Evolutionary conservation across 108 stramenopile genomes (phyloP).

Genomic region (Nitzschia inconspicua): DNA sequence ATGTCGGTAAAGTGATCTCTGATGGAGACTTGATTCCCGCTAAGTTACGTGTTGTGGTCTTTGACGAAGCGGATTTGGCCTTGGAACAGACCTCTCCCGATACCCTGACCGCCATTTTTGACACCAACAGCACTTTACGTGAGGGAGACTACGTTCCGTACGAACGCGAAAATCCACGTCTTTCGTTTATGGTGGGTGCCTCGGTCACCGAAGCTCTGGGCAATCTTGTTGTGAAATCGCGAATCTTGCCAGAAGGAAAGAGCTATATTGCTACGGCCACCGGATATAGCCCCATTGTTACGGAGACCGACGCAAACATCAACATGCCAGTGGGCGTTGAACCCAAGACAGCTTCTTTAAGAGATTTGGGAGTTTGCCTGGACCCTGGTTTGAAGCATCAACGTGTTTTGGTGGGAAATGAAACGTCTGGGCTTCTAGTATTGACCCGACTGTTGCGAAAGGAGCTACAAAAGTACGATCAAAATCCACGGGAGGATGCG

Average conservation of each 20-base stretch:
- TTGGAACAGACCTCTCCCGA: slow-evolving; percentile 59
- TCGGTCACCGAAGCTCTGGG: slow-evolving; percentile 79
- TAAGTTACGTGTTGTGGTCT: slow-evolving; percentile 66
- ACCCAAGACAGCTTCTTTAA: slow-evolving; percentile 47
- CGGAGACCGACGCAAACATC: background rate
- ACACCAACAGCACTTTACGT: slow-evolving; percentile 35
- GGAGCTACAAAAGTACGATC: slow-evolving; percentile 63
- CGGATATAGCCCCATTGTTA: slow-evolving; percentile 6
- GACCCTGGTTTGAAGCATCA: slow-evolving; percentile 75
- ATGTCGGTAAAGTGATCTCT: slow-evolving; percentile 61
- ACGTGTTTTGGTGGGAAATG: slow-evolving; percentile 50
- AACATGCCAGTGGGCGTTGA: slow-evolving; percentile 33
- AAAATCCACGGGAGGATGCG: slow-evolving; percentile 6
- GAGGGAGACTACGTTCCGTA: slow-evolving; percentile 34
- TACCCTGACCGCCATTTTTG: slow-evolving; percentile 60
- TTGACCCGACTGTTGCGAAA: slow-evolving; percentile 68
- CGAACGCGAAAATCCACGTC: slow-evolving; percentile 38
- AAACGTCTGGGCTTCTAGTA: slow-evolving; percentile 41
- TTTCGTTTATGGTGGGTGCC: slow-evolving; percentile 78
- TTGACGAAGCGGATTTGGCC: slow-evolving; percentile 84
- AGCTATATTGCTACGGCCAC: slow-evolving; percentile 83
- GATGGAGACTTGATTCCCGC: slow-evolving; percentile 75
- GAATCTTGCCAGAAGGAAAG: slow-evolving; percentile 70
- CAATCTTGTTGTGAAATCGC: slow-evolving; percentile 59
- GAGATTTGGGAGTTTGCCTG: slow-evolving; percentile 69